Evolutionary conservation across 2,329 filamentous ascomycete genomes (phyloP), one percentile per base, ranked within the genome.

Genomic region (Zymoseptoria passerinii): DNA sequence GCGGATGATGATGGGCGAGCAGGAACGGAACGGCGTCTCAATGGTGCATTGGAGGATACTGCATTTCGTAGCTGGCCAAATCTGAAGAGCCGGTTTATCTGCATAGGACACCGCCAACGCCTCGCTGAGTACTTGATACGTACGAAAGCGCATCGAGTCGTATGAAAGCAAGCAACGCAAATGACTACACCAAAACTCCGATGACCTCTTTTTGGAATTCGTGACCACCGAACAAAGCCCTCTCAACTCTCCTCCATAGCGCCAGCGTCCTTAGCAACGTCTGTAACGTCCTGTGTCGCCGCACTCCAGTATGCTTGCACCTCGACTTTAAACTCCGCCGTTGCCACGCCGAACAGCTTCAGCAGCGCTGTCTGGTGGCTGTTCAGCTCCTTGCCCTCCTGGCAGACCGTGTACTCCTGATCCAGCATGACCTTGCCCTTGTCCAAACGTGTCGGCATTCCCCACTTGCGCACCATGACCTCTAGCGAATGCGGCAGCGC

Each of bases 301-400:
- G 68, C 66, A 61, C 70, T 73, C 72, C 72, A 74, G 54, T 73
- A 73, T 10, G 91, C 92, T 73, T 88, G 77, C 65, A 95, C 77
- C 69, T 85, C 81, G 59, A 99, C 85, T 73, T 81, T 86, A 78
- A 99, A 99, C 77, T 97, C 91, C 59, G 90, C 89, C 76, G 94
- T 84, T 63, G 89, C 90, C 58, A 96, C 84, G 55, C 90, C 88
- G 76, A 99, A 97, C 69, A 96, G 81, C 83, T 97, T 97, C 75
- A 99, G 75, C 71, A 99, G 77, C 64, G 91, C 87, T 58, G 94
- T 96, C 81, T 99, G 94, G 68, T 92, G 83, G 66, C 89, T 92
- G 75, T 96, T 92, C 66, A 99, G 77, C 50, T 85, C 81, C 71
- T 96, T 84, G 9, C 92, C 94, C 74, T 91, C 86, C 69, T 85